Evolutionary conservation across 306 rosid species (phyloP).

Genomic region (Cicer judaicum): DNA sequence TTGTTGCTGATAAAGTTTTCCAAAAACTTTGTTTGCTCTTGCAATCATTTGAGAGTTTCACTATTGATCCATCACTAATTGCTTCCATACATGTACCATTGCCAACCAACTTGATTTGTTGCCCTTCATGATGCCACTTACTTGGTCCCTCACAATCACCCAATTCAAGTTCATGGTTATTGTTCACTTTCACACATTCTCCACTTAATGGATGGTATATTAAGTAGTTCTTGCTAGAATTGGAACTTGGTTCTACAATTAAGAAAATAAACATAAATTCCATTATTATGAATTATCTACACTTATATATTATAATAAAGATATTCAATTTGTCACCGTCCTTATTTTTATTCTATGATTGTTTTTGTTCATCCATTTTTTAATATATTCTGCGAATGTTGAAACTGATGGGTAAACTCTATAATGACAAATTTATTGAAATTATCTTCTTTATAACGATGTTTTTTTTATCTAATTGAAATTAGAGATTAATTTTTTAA

Average conservation of each 20-base stretch:
- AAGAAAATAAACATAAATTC: neutral
- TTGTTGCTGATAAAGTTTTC: constrained; percentile 33
- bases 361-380: too few relatives aligned
- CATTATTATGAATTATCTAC: neutral
- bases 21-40: constrained; percentile 40
- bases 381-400: too few relatives aligned
- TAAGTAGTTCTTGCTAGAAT: constrained; percentile 33
- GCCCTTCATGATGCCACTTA: constrained; percentile 43
- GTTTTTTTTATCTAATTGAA: too few relatives aligned
- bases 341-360: neutral
- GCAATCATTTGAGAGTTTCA: constrained; percentile 39
- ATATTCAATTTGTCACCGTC: neutral
- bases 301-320: too few relatives aligned
- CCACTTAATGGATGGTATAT: constrained; percentile 47
- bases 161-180: constrained; percentile 34
- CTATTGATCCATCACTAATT: constrained; percentile 31
- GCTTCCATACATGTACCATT: constrained; percentile 40
- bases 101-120: constrained; percentile 35
- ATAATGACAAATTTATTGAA: too few relatives aligned
- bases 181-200: constrained; percentile 43
- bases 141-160: constrained; percentile 33
- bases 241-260: constrained; percentile 48
- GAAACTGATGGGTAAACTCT: too few relatives aligned
- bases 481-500: too few relatives aligned
- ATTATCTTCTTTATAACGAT: too few relatives aligned